Evolutionary conservation across 169 alveolate species (phyloP).

Genomic region (Eimeria praecox): DNA sequence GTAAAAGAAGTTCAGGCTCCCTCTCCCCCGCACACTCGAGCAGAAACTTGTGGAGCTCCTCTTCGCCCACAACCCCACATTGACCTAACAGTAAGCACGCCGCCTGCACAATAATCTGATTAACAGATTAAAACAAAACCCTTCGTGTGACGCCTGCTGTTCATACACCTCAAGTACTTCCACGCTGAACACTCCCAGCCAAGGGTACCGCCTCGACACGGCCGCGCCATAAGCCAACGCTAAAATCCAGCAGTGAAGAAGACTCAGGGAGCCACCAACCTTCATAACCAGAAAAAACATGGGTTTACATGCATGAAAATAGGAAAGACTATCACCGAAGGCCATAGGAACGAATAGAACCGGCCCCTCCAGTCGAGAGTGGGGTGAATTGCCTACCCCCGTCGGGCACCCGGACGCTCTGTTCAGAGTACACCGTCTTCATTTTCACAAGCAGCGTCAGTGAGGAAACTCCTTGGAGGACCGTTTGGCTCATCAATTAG

Average conservation of each 20-base stretch:
- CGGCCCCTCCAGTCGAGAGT: neutral
- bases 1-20: neutral
- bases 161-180: neutral
- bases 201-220: neutral
- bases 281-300: neutral
- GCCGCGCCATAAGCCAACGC: neutral
- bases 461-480: constrained; percentile 61
- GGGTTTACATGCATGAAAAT: neutral
- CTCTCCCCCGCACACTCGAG: neutral
- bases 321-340: neutral
- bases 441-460: constrained; percentile 58
- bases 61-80: neutral
- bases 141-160: neutral
- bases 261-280: neutral
- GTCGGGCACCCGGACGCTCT: constrained; percentile 72
- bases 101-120: neutral
- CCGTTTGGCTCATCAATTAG: neutral
- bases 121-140: neutral
- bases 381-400: constrained; percentile 59
- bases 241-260: neutral
- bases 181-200: neutral
- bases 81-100: too few relatives aligned
- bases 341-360: neutral
- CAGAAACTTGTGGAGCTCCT: neutral
- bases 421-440: constrained; percentile 75